Evolutionary conservation across 495 filamentous ascomycete genomes (phyloP), one percentile per base, ranked within the genome.

Genomic region (Aspergillus sparsus): DNA sequence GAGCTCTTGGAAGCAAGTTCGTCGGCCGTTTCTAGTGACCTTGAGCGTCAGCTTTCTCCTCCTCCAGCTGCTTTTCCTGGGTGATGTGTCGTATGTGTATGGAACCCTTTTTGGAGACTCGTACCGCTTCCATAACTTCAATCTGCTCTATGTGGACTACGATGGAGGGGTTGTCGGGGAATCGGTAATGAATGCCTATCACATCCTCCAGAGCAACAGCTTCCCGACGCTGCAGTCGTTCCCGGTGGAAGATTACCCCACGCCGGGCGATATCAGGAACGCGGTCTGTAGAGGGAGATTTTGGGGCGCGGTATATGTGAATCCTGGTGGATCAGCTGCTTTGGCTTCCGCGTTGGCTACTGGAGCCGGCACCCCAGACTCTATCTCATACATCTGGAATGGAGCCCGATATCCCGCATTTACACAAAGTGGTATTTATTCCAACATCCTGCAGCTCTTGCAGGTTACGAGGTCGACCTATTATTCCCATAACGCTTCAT

Each of bases 371-470:
- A 62, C 36, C 41, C 60, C 2, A 69, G 73, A 41, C 27, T 62
- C 72, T 0, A 55, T 80, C 32, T 57, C 62, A 3, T 78, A 72
- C 53, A 66, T 80, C 58, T 80, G 77, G 76, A 79, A 81, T 55
- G 74, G 77, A 61, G 77, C 71, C 0, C 66, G 71, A 6, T 82
- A 80, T 58, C 66, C 79, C 0, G 58, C 72, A 6, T 64, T 73
- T 35, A 57, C 71, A 1, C 75, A 78, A 52, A 45, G 61, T 35
- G 42, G 46, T 0, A 64, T 81, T 37, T 56, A 67, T 15, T 39
- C 36, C 36, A 71, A 63, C 56, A 56, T 77, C 15, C 37, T 60
- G 49, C 65, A 50, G 4, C 60, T 78, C 11, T 62, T 71, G 7
- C 45, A 62, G 6, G 56, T 62, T 1, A 70, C 77, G 3, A 62